Evolutionary conservation across 345 rosid genomes (phyloP), one percentile per base, ranked within the genome.

Genomic region (Aquilaria sinensis): DNA sequence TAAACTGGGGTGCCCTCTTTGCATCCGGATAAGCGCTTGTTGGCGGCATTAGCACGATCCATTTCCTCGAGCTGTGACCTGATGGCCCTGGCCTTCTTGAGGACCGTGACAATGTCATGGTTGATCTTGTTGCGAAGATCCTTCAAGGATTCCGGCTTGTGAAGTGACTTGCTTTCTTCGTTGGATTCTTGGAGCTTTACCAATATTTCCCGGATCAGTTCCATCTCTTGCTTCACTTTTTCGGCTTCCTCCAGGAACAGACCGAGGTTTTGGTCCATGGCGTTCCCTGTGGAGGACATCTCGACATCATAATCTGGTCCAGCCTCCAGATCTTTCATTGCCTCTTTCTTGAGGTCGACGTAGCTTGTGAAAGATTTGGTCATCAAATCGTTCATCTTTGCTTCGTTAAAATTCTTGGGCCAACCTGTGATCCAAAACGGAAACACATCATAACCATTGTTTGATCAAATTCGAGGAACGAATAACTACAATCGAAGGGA

Each of bases 291-390:
- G 11, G 78, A 63, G 9, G 78, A 77, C 93, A 88, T 83, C 64
- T 88, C 95, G n/a, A 85, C 33, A 68, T 81, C 93, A 0, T 16
- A 60, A 46, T 85, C 92, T 0, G 79, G 85, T 48, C 92, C 96
- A 2, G 92, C 94, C 83, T 90, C 99, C 0, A 86, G 80, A 66
- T 94, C 99, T 70, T 77, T 88, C 86, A 90, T 82, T 57, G 97
- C 99, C 72, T 88, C 96, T 66, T 88, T 94, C 76, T 86, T 88
- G 50, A 90, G 79, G 65, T 94, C 97, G 29, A 88, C 99, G 58
- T 94, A 90, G 78, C 92, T 94, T 69, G 74, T 74, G 73, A 88
- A 94, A 32, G 99, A 94, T 73, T 94, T 90, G 58, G 99, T 94
- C 99, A 90, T 90, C 51, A 94, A 61, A 55, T 94, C 99, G 70